Conservation (phyloP, 768 basidiomycete species). For the Mycena floridula region DNA sequence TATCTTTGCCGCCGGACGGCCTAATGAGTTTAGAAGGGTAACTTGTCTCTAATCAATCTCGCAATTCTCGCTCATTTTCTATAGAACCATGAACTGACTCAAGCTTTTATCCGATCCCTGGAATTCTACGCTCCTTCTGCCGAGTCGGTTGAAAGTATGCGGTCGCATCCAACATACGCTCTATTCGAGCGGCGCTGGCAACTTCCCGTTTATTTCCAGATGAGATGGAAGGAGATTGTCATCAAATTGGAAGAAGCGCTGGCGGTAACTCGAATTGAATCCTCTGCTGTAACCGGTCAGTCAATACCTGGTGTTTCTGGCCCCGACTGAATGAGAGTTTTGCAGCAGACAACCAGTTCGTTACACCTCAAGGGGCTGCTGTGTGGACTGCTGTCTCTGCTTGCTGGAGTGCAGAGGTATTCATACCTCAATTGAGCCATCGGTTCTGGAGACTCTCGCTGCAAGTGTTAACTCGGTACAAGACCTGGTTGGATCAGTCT, state of each 20-base stretch:
- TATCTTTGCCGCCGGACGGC: conserved; percentile 89
- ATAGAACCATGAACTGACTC: conserved; percentile 81
- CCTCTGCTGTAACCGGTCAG: conserved; percentile 31
- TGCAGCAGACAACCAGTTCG: no score
- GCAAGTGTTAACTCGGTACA: conserved; percentile 68
- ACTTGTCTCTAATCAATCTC: neutral
- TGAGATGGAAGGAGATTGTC: conserved; percentile 95
- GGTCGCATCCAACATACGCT: conserved; percentile 60
- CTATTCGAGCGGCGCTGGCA: conserved; percentile 90
- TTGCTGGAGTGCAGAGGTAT: conserved; percentile 87
- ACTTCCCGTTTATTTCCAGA: conserved; percentile 92
- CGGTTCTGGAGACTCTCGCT: conserved; percentile 90
- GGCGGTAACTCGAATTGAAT: conserved; percentile 32
- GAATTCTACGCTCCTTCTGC: conserved; percentile 79
- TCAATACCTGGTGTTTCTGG: neutral
- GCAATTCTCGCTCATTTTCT: conserved; percentile 4
- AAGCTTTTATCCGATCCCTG: conserved; percentile 74
- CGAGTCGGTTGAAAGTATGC: conserved; percentile 64
- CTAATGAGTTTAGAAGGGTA: conserved; percentile 86
- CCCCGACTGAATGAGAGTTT: no score
- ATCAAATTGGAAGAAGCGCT: conserved; percentile 68
- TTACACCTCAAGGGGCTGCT: conserved; percentile 58
- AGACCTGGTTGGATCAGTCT: conserved; percentile 64
- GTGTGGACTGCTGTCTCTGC: conserved; percentile 67
- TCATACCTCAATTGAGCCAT: conserved; percentile 72